Conservation (phyloP, 148 eudicot species). For the Mesembryanthemum crystallinum region DNA sequence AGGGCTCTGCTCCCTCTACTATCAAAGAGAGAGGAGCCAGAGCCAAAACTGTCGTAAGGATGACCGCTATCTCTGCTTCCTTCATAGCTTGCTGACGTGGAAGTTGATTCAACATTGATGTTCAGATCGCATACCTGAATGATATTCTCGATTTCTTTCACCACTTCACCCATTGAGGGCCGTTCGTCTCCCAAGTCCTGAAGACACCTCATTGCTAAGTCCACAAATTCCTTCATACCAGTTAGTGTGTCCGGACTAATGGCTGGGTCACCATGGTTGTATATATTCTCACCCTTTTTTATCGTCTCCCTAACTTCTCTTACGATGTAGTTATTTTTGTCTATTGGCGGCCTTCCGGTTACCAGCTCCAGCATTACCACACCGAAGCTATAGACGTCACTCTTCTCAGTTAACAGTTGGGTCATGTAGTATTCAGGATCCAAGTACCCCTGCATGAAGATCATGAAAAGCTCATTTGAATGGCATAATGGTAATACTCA, state of each 20-base stretch:
- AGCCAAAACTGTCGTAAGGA: constrained; percentile 39
- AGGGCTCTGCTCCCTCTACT: constrained; percentile 15
- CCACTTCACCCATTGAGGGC: constrained; percentile 63
- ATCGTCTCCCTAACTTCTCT: constrained; percentile 40
- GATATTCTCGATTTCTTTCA: constrained; percentile 56
- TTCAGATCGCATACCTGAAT: constrained; percentile 46
- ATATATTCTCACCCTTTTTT: constrained; percentile 37
- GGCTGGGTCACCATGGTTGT: constrained; percentile 45
- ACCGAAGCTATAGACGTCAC: constrained; percentile 60
- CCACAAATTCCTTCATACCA: constrained; percentile 47
- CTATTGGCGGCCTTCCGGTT: constrained; percentile 50
- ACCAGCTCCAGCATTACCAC: constrained; percentile 54
- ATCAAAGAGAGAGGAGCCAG: constrained; percentile 4
- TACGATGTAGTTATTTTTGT: constrained; percentile 54
- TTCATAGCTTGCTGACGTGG: constrained; percentile 47
- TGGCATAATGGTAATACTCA: no score
- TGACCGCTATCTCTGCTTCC: constrained; percentile 30
- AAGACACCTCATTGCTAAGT: constrained; percentile 54
- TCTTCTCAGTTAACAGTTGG: constrained; percentile 51
- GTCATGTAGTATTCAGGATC: constrained; percentile 74
- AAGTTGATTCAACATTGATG: constrained; percentile 42
- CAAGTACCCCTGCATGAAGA: constrained; percentile 51
- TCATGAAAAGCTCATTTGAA: background rate
- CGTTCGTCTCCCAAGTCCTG: constrained; percentile 46
- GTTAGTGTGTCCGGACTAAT: constrained; percentile 32